Conservation (phyloP, 2,329 filamentous ascomycete species). For the Colletotrichum phormii region DNA sequence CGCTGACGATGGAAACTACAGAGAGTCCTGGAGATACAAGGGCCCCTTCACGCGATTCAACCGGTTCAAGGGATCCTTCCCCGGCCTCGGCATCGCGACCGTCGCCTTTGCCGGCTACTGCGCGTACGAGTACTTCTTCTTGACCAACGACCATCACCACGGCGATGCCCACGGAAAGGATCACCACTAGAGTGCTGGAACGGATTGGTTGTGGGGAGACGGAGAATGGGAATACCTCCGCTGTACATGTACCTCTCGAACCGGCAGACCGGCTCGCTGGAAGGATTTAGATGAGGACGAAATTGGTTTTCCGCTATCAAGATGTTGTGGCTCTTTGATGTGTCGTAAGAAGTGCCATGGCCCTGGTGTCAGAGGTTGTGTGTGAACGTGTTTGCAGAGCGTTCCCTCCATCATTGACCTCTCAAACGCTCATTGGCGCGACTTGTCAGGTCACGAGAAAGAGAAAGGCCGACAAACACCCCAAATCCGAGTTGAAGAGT, state of each 20-base stretch:
- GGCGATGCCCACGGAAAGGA: slow-evolving; percentile 64
- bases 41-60: slow-evolving; percentile 90
- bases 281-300: slow-evolving; percentile 32
- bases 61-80: slow-evolving; percentile 87
- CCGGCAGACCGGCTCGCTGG: slow-evolving; percentile 29
- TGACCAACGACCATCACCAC: slow-evolving; percentile 77
- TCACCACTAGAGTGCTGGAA: slow-evolving; percentile 62
- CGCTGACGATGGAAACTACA: slow-evolving; percentile 52
- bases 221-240: slow-evolving; percentile 28
- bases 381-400: not conserved
- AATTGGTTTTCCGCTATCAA: slow-evolving; percentile 19
- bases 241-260: slow-evolving; percentile 52
- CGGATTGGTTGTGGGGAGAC: slow-evolving; percentile 29
- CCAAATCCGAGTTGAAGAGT: no score
- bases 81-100: slow-evolving; percentile 90
- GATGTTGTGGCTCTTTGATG: not conserved
- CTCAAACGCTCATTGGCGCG: no score
- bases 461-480: no score
- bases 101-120: slow-evolving; percentile 93
- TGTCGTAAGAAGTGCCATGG: no score
- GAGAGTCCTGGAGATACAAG: slow-evolving; percentile 94
- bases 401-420: not conserved
- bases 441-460: no score
- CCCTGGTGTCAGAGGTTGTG: not conserved
- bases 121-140: slow-evolving; percentile 87